These are phyloP conservation scores for Polygonum aviculare DNA, from an alignment of 148 eudicot genomes.

Conservation along the genomic window DNA sequence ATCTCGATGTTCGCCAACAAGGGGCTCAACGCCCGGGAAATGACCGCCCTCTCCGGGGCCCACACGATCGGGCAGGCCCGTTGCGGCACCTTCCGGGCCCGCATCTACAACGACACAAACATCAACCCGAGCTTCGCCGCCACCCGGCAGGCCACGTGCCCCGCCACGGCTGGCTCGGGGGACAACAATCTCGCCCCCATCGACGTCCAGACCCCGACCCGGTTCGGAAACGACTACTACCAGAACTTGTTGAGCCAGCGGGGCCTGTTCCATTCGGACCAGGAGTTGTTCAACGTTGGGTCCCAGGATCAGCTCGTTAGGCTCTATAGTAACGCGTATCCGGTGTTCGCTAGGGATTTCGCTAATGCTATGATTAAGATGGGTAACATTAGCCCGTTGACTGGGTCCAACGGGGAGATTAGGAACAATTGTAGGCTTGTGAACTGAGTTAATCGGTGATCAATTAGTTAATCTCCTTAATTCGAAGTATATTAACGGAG, in stretches of 20 bases:
- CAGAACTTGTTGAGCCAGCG: constrained; percentile 23
- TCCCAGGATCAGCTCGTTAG: constrained; percentile 29
- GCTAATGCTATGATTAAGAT: constrained; percentile 41
- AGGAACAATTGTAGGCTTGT: constrained; percentile 37
- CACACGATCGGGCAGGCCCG: constrained; percentile 48
- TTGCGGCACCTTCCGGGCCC: constrained; percentile 12
- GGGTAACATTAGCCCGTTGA: constrained; percentile 46
- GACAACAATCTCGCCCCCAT: constrained; percentile 38
- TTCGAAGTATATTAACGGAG: background rate
- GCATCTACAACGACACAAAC: constrained; percentile 40
- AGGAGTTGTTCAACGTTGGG: constrained; percentile 44
- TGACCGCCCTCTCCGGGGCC: constrained; percentile 49
- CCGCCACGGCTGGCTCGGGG: constrained; percentile 18
- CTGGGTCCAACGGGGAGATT: constrained; percentile 46
- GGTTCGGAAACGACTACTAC: constrained; percentile 35
- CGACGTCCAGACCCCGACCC: constrained; percentile 22
- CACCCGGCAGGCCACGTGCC: constrained; percentile 26
- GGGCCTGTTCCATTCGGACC: constrained; percentile 50
- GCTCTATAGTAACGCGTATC: constrained; percentile 19
- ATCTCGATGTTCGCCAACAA: constrained; percentile 25
- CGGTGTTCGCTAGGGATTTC: constrained; percentile 33
- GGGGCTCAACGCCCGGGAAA: constrained; percentile 26
- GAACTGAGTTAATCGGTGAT: constrained; percentile 15
- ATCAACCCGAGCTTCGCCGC: constrained; percentile 33
- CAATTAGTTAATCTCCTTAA: background rate